Conservation (phyloP, 805 yeast genomes). For the Wickerhamiella occidentalis region DNA sequence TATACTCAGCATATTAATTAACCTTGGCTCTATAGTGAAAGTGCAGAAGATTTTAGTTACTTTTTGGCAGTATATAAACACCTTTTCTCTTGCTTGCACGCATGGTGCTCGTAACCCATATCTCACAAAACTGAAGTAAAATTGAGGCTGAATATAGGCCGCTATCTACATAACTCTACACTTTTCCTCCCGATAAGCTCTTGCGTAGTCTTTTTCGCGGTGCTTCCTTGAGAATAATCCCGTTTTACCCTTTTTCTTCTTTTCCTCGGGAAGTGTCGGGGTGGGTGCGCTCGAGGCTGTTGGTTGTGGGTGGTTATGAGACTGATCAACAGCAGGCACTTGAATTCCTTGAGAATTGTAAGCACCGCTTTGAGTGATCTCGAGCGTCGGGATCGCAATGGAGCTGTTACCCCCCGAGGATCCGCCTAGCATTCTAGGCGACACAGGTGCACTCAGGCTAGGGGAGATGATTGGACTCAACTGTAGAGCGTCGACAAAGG, state of each 20-base stretch:
- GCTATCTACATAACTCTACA: conserved; percentile 18
- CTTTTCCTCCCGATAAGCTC: conserved; percentile 23
- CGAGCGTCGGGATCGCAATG: neutral
- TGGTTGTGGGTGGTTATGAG: neutral
- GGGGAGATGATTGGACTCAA: conserved; percentile 9
- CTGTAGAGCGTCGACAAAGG: neutral
- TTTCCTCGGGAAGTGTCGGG: conserved; percentile 6
- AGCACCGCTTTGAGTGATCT: neutral
- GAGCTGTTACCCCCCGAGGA: neutral
- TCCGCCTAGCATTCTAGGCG: neutral
- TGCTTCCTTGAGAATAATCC: conserved; percentile 4
- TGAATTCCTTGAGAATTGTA: neutral
- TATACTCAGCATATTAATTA: too few relatives aligned
- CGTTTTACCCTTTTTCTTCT: conserved; percentile 11
- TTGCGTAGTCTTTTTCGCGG: conserved; percentile 19
- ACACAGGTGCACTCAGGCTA: neutral
- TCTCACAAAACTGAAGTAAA: too few relatives aligned
- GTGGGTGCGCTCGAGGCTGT: neutral
- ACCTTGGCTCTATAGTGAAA: too few relatives aligned
- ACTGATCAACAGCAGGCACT: neutral
- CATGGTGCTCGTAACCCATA: too few relatives aligned
- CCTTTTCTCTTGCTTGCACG: too few relatives aligned
- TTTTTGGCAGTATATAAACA: neutral
- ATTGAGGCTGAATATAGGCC: too few relatives aligned
- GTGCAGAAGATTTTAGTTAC: too few relatives aligned